Evolutionary conservation across 345 rosid species (phyloP).

Genomic region (Eutrema heterophyllum): DNA sequence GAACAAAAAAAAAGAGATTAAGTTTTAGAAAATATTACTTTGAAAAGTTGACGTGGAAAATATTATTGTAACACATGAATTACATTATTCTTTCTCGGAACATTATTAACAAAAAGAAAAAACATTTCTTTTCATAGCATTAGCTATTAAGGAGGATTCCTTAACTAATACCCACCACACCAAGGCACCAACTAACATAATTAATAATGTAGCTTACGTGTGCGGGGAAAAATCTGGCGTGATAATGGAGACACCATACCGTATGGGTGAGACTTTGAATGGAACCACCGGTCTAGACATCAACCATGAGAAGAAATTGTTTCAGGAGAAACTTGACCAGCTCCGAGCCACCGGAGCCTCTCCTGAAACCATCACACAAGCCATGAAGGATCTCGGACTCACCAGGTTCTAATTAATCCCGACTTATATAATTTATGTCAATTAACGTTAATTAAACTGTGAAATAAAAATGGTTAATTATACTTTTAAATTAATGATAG

Average conservation of each 20-base stretch:
- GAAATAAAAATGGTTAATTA: background rate
- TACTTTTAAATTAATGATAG: slow-evolving; percentile 1
- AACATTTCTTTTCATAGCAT: background rate
- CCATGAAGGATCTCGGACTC: slow-evolving; percentile 58
- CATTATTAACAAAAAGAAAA: no score
- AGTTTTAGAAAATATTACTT: no score
- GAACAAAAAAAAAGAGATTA: no score
- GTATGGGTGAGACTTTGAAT: slow-evolving; percentile 53
- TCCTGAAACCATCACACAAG: slow-evolving; percentile 33
- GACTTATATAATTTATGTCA: background rate
- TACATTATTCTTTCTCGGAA: no score
- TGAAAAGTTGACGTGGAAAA: no score
- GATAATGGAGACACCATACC: slow-evolving; percentile 36
- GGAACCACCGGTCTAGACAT: slow-evolving; percentile 49
- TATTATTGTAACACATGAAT: no score
- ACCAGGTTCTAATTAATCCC: slow-evolving; percentile 35
- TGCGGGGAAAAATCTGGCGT: slow-evolving; percentile 62
- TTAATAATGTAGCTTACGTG: slow-evolving; percentile 53
- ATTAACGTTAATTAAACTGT: background rate
- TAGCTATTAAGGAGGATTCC: background rate
- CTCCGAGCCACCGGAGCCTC: slow-evolving; percentile 38
- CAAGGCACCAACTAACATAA: background rate
- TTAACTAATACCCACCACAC: no score
- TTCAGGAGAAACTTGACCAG: slow-evolving; percentile 41
- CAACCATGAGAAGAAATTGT: slow-evolving; percentile 41